Evolutionary conservation across 2,329 filamentous ascomycete genomes (phyloP), one percentile per base, ranked within the genome.

Genomic region (Mariannaea sp.): DNA sequence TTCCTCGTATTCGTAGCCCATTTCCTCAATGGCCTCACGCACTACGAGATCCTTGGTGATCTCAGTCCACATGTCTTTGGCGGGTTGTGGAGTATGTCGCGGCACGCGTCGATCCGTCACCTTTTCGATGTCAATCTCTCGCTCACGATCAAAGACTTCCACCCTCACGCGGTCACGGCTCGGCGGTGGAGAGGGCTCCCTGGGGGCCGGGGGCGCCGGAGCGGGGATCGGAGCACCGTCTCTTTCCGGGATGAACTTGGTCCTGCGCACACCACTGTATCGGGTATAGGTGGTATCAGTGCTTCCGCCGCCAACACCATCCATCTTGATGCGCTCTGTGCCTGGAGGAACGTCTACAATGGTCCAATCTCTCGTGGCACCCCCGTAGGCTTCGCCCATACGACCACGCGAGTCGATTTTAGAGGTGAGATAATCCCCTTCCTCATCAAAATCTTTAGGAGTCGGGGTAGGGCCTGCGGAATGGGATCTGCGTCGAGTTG

Each of bases 11-110:
- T 90, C 86, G 72, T 96, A 97, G 3, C 90, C 90, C 68, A 87
- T 76, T 65, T 88, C 80, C 62, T 96, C 87, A 59, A 97, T 89
- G 14, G 94, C 94, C 69, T 97, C 92, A 46, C 88, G 85, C 53
- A 87, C 80, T 13, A 97, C 90, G 29, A 97, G 75, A 62, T 96
- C 92, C 74, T 96, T 96, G 39, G 93, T 96, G 64, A 99, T 91
- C 73, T 97, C 94, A 0, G 94, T 99, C 93, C 93, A 97, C 77
- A 96, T 89, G 55, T 88, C 84, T 50, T 82, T 80, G 26, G 80
- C 75, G 45, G 73, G 66, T 48, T 65, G 73, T 52, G 60, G 69
- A 43, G 57, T 71, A 56, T 66, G 70, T 27, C 72, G 73, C 50
- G 74, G 71, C 17, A 76, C 75, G 58, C 71, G 77, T 58, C 75